Evolutionary conservation across 176 grass and related monocot species (phyloP).

Genomic region (Triticum aestivum): IWGSC_CS_RefSeq_v2.1 NC_057797.1:446276834-446277333

Average conservation of each 20-base stretch:
- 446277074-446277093: neutral
- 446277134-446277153: too few relatives aligned
- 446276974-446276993: neutral
- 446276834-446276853: neutral
- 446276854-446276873: neutral
- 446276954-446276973: constrained; percentile 6
- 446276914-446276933: constrained; percentile 15
- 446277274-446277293: too few relatives aligned
- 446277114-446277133: too few relatives aligned
- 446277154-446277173: too few relatives aligned
- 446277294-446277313: too few relatives aligned
- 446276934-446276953: neutral
- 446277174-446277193: too few relatives aligned
- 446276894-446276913: constrained; percentile 7
- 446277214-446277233: too few relatives aligned
- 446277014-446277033: neutral
- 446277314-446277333: too few relatives aligned
- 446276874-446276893: neutral
- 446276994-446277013: neutral
- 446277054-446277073: neutral
- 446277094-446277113: too few relatives aligned
- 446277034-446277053: neutral
- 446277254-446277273: too few relatives aligned
- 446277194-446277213: too few relatives aligned
- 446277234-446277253: too few relatives aligned